Conservation (phyloP, 805 yeast genomes). For the Brettanomyces sp. region DNA sequence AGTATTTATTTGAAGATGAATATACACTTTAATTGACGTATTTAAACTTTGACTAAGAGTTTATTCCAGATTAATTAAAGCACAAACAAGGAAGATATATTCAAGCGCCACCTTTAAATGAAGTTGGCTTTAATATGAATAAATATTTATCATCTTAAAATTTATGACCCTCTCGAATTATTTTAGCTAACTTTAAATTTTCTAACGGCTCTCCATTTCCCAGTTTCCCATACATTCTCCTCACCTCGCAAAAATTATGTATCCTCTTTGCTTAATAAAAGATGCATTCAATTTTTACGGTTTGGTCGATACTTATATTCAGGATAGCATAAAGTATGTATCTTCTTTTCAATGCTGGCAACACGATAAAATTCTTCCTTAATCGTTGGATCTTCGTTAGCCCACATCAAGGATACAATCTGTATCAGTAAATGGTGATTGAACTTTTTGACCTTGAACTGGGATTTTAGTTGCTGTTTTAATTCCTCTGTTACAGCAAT, state of each 20-base stretch:
- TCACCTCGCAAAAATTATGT: background rate
- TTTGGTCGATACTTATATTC: conserved; percentile 35
- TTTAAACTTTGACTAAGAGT: too few species aligned
- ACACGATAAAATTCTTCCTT: conserved; percentile 29
- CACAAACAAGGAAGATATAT: too few species aligned
- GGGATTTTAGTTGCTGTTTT: conserved; percentile 5
- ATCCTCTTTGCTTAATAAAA: background rate
- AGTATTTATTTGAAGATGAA: too few species aligned
- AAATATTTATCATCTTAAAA: too few species aligned
- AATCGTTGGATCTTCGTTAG: conserved; percentile 28
- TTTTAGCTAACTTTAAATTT: too few species aligned
- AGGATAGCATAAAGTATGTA: conserved; percentile 33
- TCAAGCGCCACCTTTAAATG: too few species aligned
- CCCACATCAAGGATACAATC: conserved; percentile 36
- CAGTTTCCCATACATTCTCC: too few species aligned
- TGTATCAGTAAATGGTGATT: conserved; percentile 34
- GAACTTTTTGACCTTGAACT: conserved; percentile 20
- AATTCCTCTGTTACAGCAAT: conserved; percentile 4
- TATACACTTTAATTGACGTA: too few species aligned
- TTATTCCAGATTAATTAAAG: too few species aligned
- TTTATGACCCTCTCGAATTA: too few species aligned
- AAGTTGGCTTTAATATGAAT: too few species aligned
- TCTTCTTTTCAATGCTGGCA: conserved; percentile 31
- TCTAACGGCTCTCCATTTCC: too few species aligned
- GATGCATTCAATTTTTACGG: conserved; percentile 11